Base-by-base conservation (phyloP, 2,329 filamentous ascomycete species). In the Fusarium stilboides region DNA sequence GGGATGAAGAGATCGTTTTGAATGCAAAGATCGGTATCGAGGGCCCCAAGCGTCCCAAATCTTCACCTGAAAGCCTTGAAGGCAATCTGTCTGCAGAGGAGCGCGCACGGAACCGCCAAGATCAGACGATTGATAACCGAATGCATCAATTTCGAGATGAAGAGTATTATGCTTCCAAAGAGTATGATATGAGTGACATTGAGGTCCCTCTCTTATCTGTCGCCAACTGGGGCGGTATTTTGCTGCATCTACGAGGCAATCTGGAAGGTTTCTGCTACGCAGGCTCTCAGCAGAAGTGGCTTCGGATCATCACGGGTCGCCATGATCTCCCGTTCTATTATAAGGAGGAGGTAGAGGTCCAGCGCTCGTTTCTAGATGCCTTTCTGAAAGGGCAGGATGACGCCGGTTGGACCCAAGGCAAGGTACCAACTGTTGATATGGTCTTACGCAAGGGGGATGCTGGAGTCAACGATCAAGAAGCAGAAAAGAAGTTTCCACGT, bases 311-410 rank as follows among this genome's bases (percentile, higher is more conserved):
- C 73, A 89, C 87, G 1, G 91, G 91, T 3, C 84, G 91, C 0
- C 91, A 93, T 65, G 91, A 93, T 70, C 81, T 93, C 2, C 91
- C 91, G 0, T 92, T 93, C 75, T 93, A 92, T 78, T 92, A 92
- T 74, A 77, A 85, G 1, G 88, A 92, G 46, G 88, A 92, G 66
- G 90, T 91, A 0, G 88, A 91, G 63, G 70, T 93, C 0, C 91
- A 93, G 73, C 84, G 82, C 45, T 88, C 86, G 68, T 93, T 93
- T 75, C 79, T 93, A 0, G 89, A 92, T 61, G 90, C 90, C 0
- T 93, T 93, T 73, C 82, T 93, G 34, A 92, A 92, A 69, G 88
- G 83, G 2, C 83, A 92, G 0, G 91, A 93, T 70, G 80, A 81
- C 0, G 81, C 81, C 1, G 89, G 89, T 17, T 91, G 89, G 89